Conservation (phyloP, 441 rosid genomes). For the Macaranga tanarius region DNA sequence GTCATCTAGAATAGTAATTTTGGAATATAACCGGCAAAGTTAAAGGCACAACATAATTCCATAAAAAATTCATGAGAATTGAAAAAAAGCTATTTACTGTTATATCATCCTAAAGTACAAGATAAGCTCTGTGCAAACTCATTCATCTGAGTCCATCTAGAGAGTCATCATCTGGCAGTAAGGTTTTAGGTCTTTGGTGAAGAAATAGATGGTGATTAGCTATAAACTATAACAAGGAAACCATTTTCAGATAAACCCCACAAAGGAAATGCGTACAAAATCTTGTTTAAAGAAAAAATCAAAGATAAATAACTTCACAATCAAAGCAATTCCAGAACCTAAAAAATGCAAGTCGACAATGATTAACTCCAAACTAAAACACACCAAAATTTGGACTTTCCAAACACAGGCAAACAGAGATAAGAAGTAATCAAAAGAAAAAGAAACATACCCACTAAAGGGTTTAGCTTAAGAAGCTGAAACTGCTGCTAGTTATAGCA, state of each 20-base stretch:
- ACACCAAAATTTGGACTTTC: not conserved
- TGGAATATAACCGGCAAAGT: not conserved
- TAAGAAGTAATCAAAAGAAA: not conserved
- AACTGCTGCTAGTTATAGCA: not conserved
- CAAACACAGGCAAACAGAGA: too few relatives aligned
- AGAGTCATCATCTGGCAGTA: not conserved
- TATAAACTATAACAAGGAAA: not conserved
- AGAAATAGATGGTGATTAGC: too few relatives aligned
- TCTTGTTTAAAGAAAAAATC: not conserved
- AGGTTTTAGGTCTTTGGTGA: not conserved
- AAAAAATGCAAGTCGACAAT: not conserved
- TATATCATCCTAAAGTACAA: not conserved
- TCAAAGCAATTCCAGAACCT: not conserved
- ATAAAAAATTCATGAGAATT: not conserved
- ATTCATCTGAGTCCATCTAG: not conserved
- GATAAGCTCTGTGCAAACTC: not conserved
- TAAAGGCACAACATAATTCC: too few relatives aligned
- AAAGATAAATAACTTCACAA: not conserved
- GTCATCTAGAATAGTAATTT: not conserved
- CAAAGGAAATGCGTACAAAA: not conserved
- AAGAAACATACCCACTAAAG: not conserved
- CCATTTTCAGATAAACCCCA: not conserved
- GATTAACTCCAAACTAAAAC: not conserved
- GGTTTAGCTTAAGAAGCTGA: not conserved
- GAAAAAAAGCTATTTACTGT: not conserved